Evolutionary conservation across 192 early-diverging fungal genomes (phyloP), one percentile per base, ranked within the genome.

Genomic region (Allomyces macrogynus): DNA sequence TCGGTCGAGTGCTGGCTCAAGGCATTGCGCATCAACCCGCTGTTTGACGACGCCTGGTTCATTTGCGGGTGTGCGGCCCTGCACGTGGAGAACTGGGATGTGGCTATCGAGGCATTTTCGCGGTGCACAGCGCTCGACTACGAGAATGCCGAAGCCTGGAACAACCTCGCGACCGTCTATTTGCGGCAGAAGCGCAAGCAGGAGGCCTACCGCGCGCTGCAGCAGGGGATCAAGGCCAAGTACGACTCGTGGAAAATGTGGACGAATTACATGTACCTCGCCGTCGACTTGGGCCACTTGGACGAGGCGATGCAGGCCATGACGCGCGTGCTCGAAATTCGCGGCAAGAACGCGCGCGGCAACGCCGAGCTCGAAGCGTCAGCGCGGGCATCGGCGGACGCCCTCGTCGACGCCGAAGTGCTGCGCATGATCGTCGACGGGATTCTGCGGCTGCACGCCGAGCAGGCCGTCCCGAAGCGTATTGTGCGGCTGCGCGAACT

Each of bases 21-120:
- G n/a, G 94, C 92, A 0, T 75, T 99, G 67, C 71, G 71, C 12
- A 86, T 99, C 74, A 99, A 99, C 77, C 87, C 94, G 4, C 69
- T 99, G 63, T 96, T 90, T 74, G 93, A 94, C 69, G 85, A 87
- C 69, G 90, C 93, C 24, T 99, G 96, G 96, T 99, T 90, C 71
- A 72, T 99, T 42, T 75, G 93, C 63, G 96, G 96, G 5, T 99
- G 96, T 72, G 90, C 92, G 18, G 89, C 88, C 3, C 83, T 97
- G 81, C 83, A 86, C 25, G 64, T 76, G 10, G 78, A 83, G 64
- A 83, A 92, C 54, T 95, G 85, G 86, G 80, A 86, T 26, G 72
- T 74, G 4, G 92, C 86, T 7, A 71, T 79, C 14, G 66, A 75
- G 22, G 91, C 94, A 0, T 97, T 95, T 72, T 73, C 78, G 60